phyloP scores from a whole-genome alignment of 176 grass and related monocot species.

The Ananas comosus region DNA sequence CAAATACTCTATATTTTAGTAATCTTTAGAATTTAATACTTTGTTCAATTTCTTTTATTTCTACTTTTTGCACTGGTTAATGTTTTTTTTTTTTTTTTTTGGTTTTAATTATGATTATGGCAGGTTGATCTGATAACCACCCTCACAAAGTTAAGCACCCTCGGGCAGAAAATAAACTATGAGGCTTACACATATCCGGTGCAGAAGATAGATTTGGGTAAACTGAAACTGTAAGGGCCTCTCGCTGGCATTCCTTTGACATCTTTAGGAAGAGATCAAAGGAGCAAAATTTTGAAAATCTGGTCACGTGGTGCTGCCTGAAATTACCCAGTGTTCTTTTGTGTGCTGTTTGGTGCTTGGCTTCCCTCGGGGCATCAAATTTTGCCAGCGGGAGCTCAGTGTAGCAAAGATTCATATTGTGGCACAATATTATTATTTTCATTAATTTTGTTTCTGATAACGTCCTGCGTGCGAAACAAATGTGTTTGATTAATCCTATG shows the following conservation, averaged over 20 bases:
- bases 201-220: constrained; percentile 74
- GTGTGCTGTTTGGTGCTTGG: too few relatives aligned
- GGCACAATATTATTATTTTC: too few relatives aligned
- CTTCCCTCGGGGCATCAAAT: too few relatives aligned
- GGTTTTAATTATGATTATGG: background rate
- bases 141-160: constrained; percentile 76
- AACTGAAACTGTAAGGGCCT: constrained; percentile 56
- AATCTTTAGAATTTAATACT: background rate
- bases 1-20: background rate
- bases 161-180: constrained; percentile 89
- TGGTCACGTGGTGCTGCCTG: background rate
- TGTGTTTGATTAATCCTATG: too few relatives aligned
- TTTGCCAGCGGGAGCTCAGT: too few relatives aligned
- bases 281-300: background rate
- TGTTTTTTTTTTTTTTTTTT: background rate
- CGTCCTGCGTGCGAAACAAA: too few relatives aligned
- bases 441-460: too few relatives aligned
- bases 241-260: background rate
- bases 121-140: constrained; percentile 98
- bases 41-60: background rate
- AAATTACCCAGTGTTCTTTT: too few relatives aligned
- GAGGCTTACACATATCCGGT: constrained; percentile 87
- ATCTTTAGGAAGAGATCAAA: background rate
- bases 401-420: too few relatives aligned
- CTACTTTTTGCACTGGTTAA: background rate